These are phyloP conservation scores for Apophysomyces variabilis DNA, from an alignment of 371 early-diverging fungal genomes.

Conservation along the genomic window DNA sequence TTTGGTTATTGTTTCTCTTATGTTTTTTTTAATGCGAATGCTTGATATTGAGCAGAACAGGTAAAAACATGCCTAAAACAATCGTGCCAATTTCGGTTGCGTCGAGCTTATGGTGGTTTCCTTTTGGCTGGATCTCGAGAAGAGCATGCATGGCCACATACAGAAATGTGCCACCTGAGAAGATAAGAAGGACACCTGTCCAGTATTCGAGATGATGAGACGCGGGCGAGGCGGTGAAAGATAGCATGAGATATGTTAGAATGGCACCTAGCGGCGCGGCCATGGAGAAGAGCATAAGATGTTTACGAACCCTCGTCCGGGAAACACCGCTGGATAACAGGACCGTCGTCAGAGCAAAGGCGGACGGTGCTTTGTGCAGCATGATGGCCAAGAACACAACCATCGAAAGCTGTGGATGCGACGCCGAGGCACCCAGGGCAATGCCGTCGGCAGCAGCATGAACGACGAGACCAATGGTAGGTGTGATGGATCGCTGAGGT, in stretches of 20 bases:
- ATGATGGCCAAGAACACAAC: constrained; percentile 95
- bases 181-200: constrained; percentile 84
- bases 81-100: constrained; percentile 26
- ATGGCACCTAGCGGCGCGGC: constrained; percentile 88
- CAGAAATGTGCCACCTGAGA: constrained; percentile 89
- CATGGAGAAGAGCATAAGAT: constrained; percentile 81
- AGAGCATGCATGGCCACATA: constrained; percentile 84
- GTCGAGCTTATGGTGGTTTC: constrained; percentile 18
- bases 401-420: constrained; percentile 72
- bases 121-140: constrained; percentile 34
- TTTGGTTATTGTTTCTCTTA: neutral
- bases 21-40: constrained; percentile 30
- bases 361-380: constrained; percentile 95
- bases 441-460: constrained; percentile 97
- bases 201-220: constrained; percentile 63
- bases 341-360: constrained; percentile 89
- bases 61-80: constrained; percentile 42
- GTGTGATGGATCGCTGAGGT: constrained; percentile 33
- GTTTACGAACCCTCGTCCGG: constrained; percentile 68
- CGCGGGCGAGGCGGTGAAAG: constrained; percentile 29
- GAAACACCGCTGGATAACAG: constrained; percentile 76
- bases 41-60: constrained; percentile 32
- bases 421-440: constrained; percentile 84
- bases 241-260: constrained; percentile 67
- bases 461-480: constrained; percentile 87